Evolutionary conservation across 306 rosid genomes (phyloP).

Genomic region (Comarum palustre): DNA sequence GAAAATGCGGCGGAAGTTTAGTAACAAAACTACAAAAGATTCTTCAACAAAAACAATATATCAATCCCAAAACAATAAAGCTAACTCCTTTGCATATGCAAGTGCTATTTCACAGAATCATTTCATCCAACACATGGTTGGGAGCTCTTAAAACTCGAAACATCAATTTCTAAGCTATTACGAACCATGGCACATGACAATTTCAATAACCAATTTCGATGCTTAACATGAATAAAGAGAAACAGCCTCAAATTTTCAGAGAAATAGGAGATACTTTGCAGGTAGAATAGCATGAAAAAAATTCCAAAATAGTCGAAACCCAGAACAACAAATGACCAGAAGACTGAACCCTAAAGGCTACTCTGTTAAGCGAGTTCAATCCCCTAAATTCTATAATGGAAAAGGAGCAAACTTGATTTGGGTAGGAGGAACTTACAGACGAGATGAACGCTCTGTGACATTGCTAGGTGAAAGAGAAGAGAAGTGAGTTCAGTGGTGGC

Average conservation of each 20-base stretch:
- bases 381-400: neutral
- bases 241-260: neutral
- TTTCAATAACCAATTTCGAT: neutral
- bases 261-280: neutral
- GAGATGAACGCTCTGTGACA: conserved; percentile 54
- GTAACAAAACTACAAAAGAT: no score
- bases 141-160: neutral
- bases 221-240: neutral
- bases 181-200: neutral
- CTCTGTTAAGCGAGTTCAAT: neutral
- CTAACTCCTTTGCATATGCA: neutral
- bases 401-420: neutral
- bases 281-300: neutral
- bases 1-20: neutral
- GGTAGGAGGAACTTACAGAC: conserved; percentile 34
- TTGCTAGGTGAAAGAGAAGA: conserved; percentile 18
- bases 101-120: neutral
- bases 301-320: neutral
- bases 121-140: conserved; percentile 29
- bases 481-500: conserved; percentile 25
- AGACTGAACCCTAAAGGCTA: conserved; percentile 10
- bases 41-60: neutral
- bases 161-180: neutral
- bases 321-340: conserved; percentile 2
- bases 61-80: neutral